Percentiles rank a stretch among this genome's conserved stretches.
phyloP scores from a whole-genome alignment of 176 grass and related monocot species.

The Paspalum notatum region DNA sequence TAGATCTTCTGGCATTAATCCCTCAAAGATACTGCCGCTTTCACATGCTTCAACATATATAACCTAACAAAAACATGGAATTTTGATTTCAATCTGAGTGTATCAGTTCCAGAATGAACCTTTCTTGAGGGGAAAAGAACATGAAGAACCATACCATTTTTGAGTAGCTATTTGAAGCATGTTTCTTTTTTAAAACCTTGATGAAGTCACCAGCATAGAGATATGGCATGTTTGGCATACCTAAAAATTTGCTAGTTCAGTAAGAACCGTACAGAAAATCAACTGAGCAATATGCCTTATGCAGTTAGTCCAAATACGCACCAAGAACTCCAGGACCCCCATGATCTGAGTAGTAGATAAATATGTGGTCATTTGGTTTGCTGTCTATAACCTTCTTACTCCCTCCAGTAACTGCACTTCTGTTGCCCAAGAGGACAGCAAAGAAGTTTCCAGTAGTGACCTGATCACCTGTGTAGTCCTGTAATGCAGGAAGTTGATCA shows the following conservation, averaged over 20 bases:
- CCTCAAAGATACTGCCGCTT: constrained; percentile 97
- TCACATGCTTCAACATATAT: constrained; percentile 96
- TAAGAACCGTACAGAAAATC: constrained; percentile 12
- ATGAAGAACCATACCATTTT: constrained; percentile 67
- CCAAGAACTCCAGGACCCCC: constrained; percentile 95
- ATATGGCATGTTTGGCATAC: constrained; percentile 83
- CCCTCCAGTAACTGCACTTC: constrained; percentile 77
- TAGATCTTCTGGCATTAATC: constrained; percentile 74
- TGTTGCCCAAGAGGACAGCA: constrained; percentile 80
- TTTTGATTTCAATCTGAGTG: constrained; percentile 3
- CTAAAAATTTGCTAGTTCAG: constrained; percentile 44
- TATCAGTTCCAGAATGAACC: neutral
- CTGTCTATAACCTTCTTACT: constrained; percentile 94
- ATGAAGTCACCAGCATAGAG: constrained; percentile 87
- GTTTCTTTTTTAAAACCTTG: constrained; percentile 71
- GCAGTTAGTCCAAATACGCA: constrained; percentile 24
- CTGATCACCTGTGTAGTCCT: constrained; percentile 80
- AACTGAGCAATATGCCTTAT: neutral
- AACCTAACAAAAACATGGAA: constrained; percentile 51
- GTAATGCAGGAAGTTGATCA: constrained; percentile 36
- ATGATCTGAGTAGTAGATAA: constrained; percentile 96
- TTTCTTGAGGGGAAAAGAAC: neutral
- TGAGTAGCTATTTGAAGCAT: constrained; percentile 76
- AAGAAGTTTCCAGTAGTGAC: constrained; percentile 80
- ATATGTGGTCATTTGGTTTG: constrained; percentile 83